These are phyloP conservation scores for Hanseniaspora gamundiae DNA, from an alignment of 1,139 yeast species.

Conservation along the genomic window DNA sequence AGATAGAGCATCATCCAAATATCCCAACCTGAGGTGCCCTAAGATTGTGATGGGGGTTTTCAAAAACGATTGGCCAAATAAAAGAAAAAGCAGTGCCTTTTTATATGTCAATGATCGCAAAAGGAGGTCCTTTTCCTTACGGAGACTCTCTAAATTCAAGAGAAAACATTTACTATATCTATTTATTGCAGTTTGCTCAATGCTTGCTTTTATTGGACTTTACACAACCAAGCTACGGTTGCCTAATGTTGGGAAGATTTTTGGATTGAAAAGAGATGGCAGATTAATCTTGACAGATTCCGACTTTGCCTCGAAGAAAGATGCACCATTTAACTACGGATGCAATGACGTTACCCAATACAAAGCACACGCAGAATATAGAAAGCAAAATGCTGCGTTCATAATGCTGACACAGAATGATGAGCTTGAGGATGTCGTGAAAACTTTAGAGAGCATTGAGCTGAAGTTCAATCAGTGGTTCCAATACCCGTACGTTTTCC, in stretches of 20 bases:
- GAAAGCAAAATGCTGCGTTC: constrained; percentile 59
- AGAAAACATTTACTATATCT: no score
- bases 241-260: neutral
- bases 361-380: constrained; percentile 26
- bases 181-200: neutral
- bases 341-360: constrained; percentile 30
- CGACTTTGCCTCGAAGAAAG: constrained; percentile 16
- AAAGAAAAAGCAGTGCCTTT: no score
- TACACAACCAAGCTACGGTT: no score
- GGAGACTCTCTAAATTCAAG: no score
- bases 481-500: constrained; percentile 78
- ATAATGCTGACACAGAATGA: constrained; percentile 72
- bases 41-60: no score
- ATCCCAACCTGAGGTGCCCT: no score
- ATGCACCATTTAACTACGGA: constrained; percentile 35
- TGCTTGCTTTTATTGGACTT: neutral
- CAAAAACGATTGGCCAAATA: no score
- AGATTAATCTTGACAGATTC: constrained; percentile 11
- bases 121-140: no score
- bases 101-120: no score
- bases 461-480: constrained; percentile 85
- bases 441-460: constrained; percentile 62
- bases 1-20: no score
- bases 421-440: constrained; percentile 57
- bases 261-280: no score